phyloP scores from a whole-genome alignment of 306 rosid species.

The Clitoria ternatea region DNA sequence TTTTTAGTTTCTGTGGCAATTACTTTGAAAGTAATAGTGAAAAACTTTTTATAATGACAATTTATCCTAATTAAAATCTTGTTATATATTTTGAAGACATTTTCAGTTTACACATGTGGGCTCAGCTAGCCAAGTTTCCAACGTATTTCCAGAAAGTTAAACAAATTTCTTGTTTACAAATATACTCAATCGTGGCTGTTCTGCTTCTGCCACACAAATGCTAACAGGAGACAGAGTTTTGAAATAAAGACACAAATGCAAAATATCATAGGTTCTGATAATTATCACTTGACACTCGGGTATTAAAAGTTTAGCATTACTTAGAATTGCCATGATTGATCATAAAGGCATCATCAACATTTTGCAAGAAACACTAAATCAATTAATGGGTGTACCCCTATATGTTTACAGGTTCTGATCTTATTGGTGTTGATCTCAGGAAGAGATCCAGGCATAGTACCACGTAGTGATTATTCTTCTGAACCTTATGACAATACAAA shows the following conservation, averaged over 20 bases:
- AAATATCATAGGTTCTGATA: neutral
- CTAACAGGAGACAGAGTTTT: neutral
- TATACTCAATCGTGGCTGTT: neutral
- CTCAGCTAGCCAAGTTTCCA: neutral
- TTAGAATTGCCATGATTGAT: too few relatives aligned
- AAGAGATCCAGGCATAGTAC: slow-evolving; percentile 84
- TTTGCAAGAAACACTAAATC: too few relatives aligned
- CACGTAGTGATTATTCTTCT: slow-evolving; percentile 64
- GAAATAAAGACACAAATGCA: neutral
- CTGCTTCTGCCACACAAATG: neutral
- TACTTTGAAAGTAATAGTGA: too few relatives aligned
- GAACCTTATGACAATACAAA: slow-evolving; percentile 40
- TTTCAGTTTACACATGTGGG: too few relatives aligned
- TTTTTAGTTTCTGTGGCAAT: too few relatives aligned
- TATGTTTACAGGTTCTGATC: slow-evolving; percentile 69
- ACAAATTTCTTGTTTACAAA: neutral
- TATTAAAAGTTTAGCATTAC: too few relatives aligned
- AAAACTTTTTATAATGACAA: too few relatives aligned
- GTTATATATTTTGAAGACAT: neutral
- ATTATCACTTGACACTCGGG: too few relatives aligned
- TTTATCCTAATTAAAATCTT: too few relatives aligned
- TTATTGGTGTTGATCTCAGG: slow-evolving; percentile 67
- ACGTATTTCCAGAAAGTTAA: neutral
- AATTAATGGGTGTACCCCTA: too few relatives aligned
- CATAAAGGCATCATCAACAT: too few relatives aligned